A percentile compares a stretch with the other conserved stretches of the same genome.
Evolutionary conservation across 768 basidiomycete genomes (phyloP).

Genomic region (Coprinopsis cinerea): DNA sequence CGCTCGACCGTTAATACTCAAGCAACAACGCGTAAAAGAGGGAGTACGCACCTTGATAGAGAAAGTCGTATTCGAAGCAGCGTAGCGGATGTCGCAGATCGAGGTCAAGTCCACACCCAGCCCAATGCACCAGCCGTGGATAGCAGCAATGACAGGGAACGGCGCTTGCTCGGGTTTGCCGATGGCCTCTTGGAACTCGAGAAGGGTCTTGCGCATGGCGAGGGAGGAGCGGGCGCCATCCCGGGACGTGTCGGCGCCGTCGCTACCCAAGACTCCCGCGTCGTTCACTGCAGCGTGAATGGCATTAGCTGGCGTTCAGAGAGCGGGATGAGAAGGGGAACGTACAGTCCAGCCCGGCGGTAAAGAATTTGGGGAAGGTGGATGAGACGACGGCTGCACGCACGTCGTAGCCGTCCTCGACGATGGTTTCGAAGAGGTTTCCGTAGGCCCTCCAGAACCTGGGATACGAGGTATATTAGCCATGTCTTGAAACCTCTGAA

Average conservation of each 20-base stretch:
- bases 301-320: background rate
- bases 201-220: constrained; percentile 39
- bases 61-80: constrained; percentile 56
- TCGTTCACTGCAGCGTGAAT: constrained; percentile 23
- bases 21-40: background rate
- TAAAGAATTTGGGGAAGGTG: constrained; percentile 64
- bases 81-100: constrained; percentile 75
- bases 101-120: constrained; percentile 72
- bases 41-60: constrained; percentile 67
- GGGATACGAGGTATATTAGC: background rate
- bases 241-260: constrained; percentile 16
- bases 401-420: constrained; percentile 43
- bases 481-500: background rate
- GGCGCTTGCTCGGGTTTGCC: constrained; percentile 58
- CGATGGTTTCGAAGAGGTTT: constrained; percentile 51
- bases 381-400: constrained; percentile 74
- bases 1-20: no score
- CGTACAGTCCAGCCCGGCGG: constrained; percentile 78
- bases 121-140: constrained; percentile 71
- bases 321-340: background rate
- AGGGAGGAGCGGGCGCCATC: constrained; percentile 55
- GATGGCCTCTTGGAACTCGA: constrained; percentile 66
- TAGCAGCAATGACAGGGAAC: constrained; percentile 79
- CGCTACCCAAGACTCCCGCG: constrained; percentile 20
- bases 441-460: constrained; percentile 76